A percentile compares a stretch with the other conserved stretches of the same genome.
Conservation (phyloP, 768 basidiomycete genomes). For the Russula compacta region DNA sequence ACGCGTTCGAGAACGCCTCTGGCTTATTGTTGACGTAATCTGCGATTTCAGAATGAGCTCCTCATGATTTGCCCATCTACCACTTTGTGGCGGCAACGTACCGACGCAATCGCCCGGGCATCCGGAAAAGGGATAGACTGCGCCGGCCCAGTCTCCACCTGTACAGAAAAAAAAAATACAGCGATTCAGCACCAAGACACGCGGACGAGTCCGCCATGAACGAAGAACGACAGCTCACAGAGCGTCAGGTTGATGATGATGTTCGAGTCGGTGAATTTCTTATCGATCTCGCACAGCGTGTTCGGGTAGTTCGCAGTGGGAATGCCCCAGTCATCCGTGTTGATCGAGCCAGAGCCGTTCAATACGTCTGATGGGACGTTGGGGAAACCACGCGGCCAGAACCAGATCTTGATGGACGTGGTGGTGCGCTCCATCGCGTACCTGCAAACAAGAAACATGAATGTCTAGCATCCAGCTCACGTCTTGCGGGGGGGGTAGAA, state of each 20-base stretch:
- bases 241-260: conserved; percentile 66
- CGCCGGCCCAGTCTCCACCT: conserved; percentile 48
- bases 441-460: conserved; percentile 29
- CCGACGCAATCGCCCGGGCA: conserved; percentile 48
- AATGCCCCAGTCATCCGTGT: conserved; percentile 49
- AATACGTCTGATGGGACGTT: conserved; percentile 40
- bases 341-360: conserved; percentile 32
- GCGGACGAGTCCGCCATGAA: too few species aligned
- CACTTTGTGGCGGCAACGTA: conserved; percentile 21
- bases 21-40: conserved; percentile 63
- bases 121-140: conserved; percentile 36
- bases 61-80: not conserved
- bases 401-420: conserved; percentile 57
- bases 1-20: conserved; percentile 54
- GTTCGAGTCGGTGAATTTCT: conserved; percentile 46
- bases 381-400: conserved; percentile 47
- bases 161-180: not conserved
- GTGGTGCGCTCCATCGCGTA: conserved; percentile 55
- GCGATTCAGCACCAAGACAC: not conserved
- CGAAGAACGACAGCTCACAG: conserved; percentile 36
- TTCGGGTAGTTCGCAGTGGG: conserved; percentile 56
- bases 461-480: not conserved
- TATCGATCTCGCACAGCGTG: conserved; percentile 45
- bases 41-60: conserved; percentile 27
- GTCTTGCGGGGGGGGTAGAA: not conserved